Evolutionary conservation across 2,329 filamentous ascomycete genomes (phyloP).

Genomic region (Rhytidhysteron rufulum): DNA sequence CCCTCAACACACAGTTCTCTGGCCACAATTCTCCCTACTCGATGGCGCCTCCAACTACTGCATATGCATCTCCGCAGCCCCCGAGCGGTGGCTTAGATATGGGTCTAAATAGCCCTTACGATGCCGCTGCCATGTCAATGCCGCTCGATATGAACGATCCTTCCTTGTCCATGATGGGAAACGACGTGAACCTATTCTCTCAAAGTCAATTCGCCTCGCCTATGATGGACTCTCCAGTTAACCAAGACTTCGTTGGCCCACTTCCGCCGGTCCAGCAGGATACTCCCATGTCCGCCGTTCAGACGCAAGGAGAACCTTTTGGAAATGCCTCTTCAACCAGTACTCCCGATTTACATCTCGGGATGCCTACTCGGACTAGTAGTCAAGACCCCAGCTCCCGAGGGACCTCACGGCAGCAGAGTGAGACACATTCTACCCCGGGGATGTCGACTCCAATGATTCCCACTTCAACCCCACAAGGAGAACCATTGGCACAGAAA

Average conservation of each 20-base stretch:
- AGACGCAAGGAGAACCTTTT: conserved; percentile 27
- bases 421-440: conserved; percentile 19
- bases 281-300: conserved; percentile 13
- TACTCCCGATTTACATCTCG: conserved; percentile 25
- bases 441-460: conserved; percentile 20
- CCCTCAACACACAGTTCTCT: conserved; percentile 40
- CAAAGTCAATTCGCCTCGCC: conserved; percentile 35
- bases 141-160: conserved; percentile 40
- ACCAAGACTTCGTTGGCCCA: conserved; percentile 29
- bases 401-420: conserved; percentile 21
- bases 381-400: conserved; percentile 19
- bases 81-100: conserved; percentile 37
- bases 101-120: conserved; percentile 41
- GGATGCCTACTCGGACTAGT: conserved; percentile 18
- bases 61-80: conserved; percentile 44
- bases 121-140: conserved; percentile 38
- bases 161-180: conserved; percentile 30
- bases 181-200: conserved; percentile 38
- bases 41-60: conserved; percentile 36
- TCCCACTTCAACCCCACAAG: conserved; percentile 9
- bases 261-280: conserved; percentile 30
- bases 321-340: conserved; percentile 18
- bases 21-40: conserved; percentile 31
- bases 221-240: conserved; percentile 40
- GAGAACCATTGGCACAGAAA: conserved; percentile 15